Base-by-base conservation (phyloP, 2,329 filamentous ascomycete genomes). In the Simplicillium sp. region DNA sequence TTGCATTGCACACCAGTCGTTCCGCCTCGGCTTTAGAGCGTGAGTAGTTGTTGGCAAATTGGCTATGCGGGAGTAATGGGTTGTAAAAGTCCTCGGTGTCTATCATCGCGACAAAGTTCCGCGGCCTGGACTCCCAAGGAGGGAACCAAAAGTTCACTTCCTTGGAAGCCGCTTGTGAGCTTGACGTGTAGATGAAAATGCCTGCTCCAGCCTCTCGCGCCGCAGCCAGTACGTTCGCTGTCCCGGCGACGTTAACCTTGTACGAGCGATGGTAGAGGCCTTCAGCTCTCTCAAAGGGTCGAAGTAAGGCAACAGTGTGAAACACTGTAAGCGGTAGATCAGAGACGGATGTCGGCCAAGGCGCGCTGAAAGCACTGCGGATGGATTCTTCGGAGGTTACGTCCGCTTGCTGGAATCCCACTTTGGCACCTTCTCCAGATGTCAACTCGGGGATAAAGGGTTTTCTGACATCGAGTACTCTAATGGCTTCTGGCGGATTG, bases 261-360 rank as follows among this genome's bases (percentile, higher is more conserved):
- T 61, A 61, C 40, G 64, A 63, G 18, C 66, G 63, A 17, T 59
- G 53, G 46, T 76, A 72, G 28, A 70, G 58, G 28, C 61, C 54
- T 36, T 53, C 50, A 38, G 64, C 60, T 7, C 73, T 66, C 41
- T 77, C 73, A 13, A 60, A 64, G 0, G 70, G 65, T 11, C 71
- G 60, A 43, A 78, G 76, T 5, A 67, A 60, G 1, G 73, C 74
- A 3, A 73, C 74, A 1, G 68, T 76, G 56, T 78, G 74, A 49
- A 73, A 75, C 12, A 78, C 73, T 1, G 73, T 76, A 17, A 78
- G 55, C 2, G 73, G 72, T 3, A 68, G 58, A 4, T 54, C 36
- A 5, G 65, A 58, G 5, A 65, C 58, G 2, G 54, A 52, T 3
- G 53, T 37, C 3, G 63, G 57, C 74, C 75, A 78, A 5, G 66